A percentile compares a stretch with the other conserved stretches of the same genome.
These are phyloP conservation scores for Protomyces arabidopsidicola DNA, from an alignment of 1,139 yeast species.

Conservation along the genomic window DNA sequence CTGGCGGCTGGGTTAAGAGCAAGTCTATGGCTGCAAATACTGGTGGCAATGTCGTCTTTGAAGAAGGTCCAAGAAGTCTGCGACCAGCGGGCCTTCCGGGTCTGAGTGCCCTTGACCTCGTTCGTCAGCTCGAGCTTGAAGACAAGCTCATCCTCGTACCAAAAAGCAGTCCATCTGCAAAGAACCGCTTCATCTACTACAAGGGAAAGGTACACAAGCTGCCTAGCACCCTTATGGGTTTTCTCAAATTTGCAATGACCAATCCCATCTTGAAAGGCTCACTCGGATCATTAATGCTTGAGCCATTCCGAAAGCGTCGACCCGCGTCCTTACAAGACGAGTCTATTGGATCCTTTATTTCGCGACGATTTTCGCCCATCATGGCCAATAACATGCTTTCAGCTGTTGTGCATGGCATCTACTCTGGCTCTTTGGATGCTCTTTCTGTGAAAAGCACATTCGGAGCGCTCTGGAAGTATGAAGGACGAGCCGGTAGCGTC, in stretches of 20 bases:
- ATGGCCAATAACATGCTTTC: constrained; percentile 65
- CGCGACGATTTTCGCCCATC: constrained; percentile 61
- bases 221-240: constrained; percentile 37
- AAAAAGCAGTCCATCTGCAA: constrained; percentile 48
- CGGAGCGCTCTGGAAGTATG: constrained; percentile 31
- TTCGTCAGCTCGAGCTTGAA: constrained; percentile 46
- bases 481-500: constrained; percentile 31
- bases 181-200: constrained; percentile 54
- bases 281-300: constrained; percentile 41
- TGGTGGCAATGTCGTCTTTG: constrained; percentile 36
- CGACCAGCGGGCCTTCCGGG: constrained; percentile 38
- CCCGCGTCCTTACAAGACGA: constrained; percentile 51
- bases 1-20: constrained; percentile 81
- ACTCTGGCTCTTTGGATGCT: constrained; percentile 73
- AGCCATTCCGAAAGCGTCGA: constrained; percentile 39
- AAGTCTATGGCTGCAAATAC: constrained; percentile 30
- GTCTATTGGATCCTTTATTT: constrained; percentile 60
- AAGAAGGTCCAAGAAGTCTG: constrained; percentile 45
- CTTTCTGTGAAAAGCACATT: constrained; percentile 48
- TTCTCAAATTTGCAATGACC: constrained; percentile 35
- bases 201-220: constrained; percentile 38
- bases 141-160: constrained; percentile 52
- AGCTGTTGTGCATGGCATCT: constrained; percentile 83
- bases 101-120: constrained; percentile 33
- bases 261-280: constrained; percentile 45